Percentiles rank a stretch among this genome's conserved stretches.
Conservation (phyloP, 768 basidiomycete species). For the Megacollybia marginata region DNA sequence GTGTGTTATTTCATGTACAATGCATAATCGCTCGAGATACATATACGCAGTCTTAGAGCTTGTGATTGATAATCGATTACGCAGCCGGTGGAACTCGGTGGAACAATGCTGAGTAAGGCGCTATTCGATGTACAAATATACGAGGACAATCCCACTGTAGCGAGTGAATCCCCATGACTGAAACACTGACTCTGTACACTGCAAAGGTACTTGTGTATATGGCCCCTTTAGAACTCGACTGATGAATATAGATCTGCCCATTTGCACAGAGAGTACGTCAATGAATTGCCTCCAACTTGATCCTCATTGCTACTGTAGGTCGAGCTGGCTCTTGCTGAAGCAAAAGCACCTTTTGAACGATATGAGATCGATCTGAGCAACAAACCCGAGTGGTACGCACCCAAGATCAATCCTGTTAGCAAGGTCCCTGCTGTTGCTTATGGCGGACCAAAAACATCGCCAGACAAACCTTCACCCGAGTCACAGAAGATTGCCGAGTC, state of each 20-base stretch:
- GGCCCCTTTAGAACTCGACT: neutral
- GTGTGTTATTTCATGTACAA: too few species aligned
- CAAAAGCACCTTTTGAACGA: slow-evolving; percentile 36
- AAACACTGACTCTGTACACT: slow-evolving; percentile 36
- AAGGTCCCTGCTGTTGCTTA: slow-evolving; percentile 62
- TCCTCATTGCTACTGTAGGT: slow-evolving; percentile 23
- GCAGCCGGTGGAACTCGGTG: too few species aligned
- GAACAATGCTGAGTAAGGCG: neutral
- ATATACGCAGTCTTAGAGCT: too few species aligned
- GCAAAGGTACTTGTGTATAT: slow-evolving; percentile 29
- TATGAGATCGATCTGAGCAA: slow-evolving; percentile 55
- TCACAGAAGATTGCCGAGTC: slow-evolving; percentile 60
- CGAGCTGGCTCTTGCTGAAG: slow-evolving; percentile 57
- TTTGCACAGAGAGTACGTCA: slow-evolving; percentile 46
- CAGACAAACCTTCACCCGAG: slow-evolving; percentile 51
- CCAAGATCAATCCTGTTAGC: slow-evolving; percentile 57
- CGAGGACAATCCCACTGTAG: neutral
- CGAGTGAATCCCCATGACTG: slow-evolving; percentile 5
- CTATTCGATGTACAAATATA: neutral
- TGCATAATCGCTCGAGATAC: too few species aligned
- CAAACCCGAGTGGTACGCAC: slow-evolving; percentile 66
- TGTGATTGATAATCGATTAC: too few species aligned
- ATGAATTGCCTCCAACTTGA: neutral
- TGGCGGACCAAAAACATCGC: slow-evolving; percentile 49
- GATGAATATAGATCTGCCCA: slow-evolving; percentile 40